These are phyloP conservation scores for Colletotrichum endophyticum DNA, from an alignment of 2,329 filamentous ascomycete genomes.

Conservation along the genomic window DNA sequence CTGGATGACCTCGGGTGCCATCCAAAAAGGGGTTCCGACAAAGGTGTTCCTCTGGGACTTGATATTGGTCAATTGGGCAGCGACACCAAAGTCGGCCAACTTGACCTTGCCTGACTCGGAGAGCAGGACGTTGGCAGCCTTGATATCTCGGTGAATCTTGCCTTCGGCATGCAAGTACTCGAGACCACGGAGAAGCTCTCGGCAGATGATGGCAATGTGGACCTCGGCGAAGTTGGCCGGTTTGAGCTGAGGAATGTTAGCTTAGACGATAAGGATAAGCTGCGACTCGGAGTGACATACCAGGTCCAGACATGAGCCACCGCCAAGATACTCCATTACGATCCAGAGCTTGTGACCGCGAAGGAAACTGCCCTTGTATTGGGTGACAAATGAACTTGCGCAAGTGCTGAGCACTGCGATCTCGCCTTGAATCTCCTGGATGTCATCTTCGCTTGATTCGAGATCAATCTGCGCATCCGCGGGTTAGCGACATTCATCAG, in stretches of 20 bases:
- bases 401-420: constrained; percentile 95
- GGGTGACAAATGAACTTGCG: constrained; percentile 90
- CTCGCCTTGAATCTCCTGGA: constrained; percentile 97
- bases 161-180: constrained; percentile 94
- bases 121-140: constrained; percentile 95
- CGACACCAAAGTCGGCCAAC: constrained; percentile 95
- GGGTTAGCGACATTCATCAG: background rate
- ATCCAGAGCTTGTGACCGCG: constrained; percentile 98
- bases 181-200: constrained; percentile 86
- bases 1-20: constrained; percentile 94
- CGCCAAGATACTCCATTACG: constrained; percentile 97
- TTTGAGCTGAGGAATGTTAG: constrained; percentile 71
- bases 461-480: constrained; percentile 79
- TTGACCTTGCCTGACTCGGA: constrained; percentile 91
- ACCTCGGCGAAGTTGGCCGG: constrained; percentile 86
- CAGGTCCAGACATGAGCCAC: constrained; percentile 92
- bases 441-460: constrained; percentile 97
- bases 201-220: constrained; percentile 93
- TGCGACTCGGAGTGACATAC: constrained; percentile 54
- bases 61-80: constrained; percentile 94
- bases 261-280: constrained; percentile 12
- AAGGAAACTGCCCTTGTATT: constrained; percentile 97
- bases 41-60: constrained; percentile 98
- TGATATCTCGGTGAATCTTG: constrained; percentile 97
- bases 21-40: constrained; percentile 96